These are phyloP conservation scores for Nepenthes alata DNA, from an alignment of 179 eudicot genomes.

Conservation along the genomic window DNA sequence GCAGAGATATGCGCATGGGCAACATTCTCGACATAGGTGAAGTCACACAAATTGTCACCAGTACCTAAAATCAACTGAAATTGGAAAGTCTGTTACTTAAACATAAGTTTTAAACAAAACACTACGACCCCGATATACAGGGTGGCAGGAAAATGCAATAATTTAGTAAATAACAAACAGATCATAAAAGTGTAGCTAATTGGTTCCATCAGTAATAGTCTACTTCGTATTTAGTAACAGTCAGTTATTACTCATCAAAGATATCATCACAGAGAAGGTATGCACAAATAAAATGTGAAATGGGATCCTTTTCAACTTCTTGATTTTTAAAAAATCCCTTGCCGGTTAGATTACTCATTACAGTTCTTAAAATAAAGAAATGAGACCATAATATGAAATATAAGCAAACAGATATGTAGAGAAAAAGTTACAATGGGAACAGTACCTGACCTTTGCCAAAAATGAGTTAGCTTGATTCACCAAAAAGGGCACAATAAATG, in stretches of 20 bases:
- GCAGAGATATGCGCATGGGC: conserved; percentile 92
- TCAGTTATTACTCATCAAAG: neutral
- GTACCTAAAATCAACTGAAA: conserved; percentile 87
- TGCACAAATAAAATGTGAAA: neutral
- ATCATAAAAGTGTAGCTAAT: no score
- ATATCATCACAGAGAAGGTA: neutral
- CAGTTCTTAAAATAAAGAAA: neutral
- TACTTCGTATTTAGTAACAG: no score
- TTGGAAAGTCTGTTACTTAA: conserved; percentile 25
- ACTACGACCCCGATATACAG: neutral
- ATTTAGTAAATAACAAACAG: neutral
- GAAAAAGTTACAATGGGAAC: conserved; percentile 11
- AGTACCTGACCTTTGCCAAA: conserved; percentile 71
- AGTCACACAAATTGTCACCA: conserved; percentile 57
- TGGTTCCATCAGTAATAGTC: no score
- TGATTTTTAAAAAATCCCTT: no score
- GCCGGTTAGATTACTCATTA: no score
- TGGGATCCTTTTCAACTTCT: no score
- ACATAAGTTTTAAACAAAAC: neutral
- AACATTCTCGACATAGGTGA: conserved; percentile 89
- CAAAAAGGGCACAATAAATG: conserved; percentile 38
- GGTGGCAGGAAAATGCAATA: neutral
- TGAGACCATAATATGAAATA: neutral
- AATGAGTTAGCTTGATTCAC: conserved; percentile 57
- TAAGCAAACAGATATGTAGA: neutral